Conservation (phyloP, 1,139 yeast species). For the Debaryomyces fabryi region DNA sequence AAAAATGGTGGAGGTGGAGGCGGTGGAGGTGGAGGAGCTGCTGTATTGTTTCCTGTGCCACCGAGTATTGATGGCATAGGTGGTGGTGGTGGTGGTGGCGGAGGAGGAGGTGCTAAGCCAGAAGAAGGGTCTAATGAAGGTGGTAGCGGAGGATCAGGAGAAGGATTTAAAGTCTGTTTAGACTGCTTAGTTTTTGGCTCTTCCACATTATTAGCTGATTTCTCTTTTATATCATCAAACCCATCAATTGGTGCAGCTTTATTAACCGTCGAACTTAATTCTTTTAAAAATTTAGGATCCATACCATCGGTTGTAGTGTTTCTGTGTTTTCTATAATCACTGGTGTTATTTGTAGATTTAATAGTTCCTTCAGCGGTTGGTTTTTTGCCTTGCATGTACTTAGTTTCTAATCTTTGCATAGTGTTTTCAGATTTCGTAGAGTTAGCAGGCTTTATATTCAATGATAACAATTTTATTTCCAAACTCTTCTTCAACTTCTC, state of each 20-base stretch:
- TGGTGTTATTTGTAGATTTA: slow-evolving; percentile 8
- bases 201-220: slow-evolving; percentile 1
- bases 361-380: slow-evolving; percentile 12
- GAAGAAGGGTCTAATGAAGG: slow-evolving; percentile 2
- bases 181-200: slow-evolving; percentile 8
- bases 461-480: slow-evolving; percentile 35
- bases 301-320: slow-evolving; percentile 42
- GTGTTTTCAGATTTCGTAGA: slow-evolving; percentile 23
- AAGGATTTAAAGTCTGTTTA: background rate
- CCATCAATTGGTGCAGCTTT: slow-evolving; percentile 36
- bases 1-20: slow-evolving; percentile 26
- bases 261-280: slow-evolving; percentile 55
- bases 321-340: slow-evolving; percentile 32
- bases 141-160: slow-evolving; percentile 7
- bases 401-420: slow-evolving; percentile 46
- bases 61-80: slow-evolving; percentile 38
- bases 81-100: slow-evolving; percentile 29
- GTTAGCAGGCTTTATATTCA: slow-evolving; percentile 13
- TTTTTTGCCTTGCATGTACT: slow-evolving; percentile 52
- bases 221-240: slow-evolving; percentile 14
- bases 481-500: slow-evolving; percentile 47
- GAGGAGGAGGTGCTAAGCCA: slow-evolving; percentile 6
- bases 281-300: slow-evolving; percentile 60
- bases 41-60: slow-evolving; percentile 21
- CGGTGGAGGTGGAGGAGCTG: slow-evolving; percentile 28